A percentile compares a stretch with the other conserved stretches of the same genome.
Conservation (phyloP, 2,329 filamentous ascomycete genomes). For the Penicillium sp. region DNA sequence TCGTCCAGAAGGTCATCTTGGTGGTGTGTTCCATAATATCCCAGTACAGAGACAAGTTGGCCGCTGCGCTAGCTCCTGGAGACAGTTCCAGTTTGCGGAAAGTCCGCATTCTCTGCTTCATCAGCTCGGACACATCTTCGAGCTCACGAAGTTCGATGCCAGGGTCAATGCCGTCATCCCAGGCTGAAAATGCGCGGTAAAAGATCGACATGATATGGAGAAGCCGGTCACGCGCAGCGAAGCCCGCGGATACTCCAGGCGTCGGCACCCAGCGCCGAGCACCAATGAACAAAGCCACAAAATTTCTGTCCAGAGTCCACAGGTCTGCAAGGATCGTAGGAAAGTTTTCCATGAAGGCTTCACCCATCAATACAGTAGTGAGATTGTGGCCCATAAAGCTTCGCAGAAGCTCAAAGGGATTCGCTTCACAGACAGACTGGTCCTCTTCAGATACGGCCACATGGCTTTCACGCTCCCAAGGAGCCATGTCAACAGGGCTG, state of each 20-base stretch:
- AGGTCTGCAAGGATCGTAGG: conserved; percentile 52
- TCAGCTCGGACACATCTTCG: conserved; percentile 45
- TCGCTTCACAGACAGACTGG: conserved; percentile 47
- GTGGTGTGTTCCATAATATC: conserved; percentile 52
- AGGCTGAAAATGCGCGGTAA: conserved; percentile 41
- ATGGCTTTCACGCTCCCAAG: conserved; percentile 55
- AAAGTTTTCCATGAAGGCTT: conserved; percentile 49
- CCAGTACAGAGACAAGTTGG: conserved; percentile 52
- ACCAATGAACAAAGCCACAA: conserved; percentile 52
- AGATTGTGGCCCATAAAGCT: conserved; percentile 52
- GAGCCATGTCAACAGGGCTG: conserved; percentile 56
- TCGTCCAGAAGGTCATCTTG: conserved; percentile 50
- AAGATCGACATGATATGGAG: conserved; percentile 39
- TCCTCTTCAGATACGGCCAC: conserved; percentile 41
- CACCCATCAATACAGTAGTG: conserved; percentile 49
- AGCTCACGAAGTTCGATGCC: conserved; percentile 45
- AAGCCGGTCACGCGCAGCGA: conserved; percentile 44
- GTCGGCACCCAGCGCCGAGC: conserved; percentile 53
- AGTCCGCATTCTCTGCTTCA: conserved; percentile 40
- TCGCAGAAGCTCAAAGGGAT: conserved; percentile 50
- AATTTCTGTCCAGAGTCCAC: conserved; percentile 51
- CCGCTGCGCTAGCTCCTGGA: conserved; percentile 34
- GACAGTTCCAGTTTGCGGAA: conserved; percentile 39
- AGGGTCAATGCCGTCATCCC: conserved; percentile 41
- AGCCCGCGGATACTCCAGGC: conserved; percentile 47